Evolutionary conservation across 2,329 filamentous ascomycete genomes (phyloP).

Genomic region (Penicillium sp.): DNA sequence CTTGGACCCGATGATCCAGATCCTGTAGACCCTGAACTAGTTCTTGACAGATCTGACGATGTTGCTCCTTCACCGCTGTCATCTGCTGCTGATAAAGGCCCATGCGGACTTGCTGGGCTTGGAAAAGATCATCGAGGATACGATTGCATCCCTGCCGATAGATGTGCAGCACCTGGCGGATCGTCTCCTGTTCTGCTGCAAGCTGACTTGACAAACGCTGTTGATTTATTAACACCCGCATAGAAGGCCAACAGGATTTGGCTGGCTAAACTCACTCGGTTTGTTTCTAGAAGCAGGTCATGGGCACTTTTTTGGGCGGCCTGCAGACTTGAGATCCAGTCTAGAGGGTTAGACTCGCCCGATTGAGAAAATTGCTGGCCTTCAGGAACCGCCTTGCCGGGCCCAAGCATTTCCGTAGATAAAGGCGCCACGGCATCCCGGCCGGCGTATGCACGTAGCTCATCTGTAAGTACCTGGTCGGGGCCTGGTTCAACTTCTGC

Average conservation of each 20-base stretch:
- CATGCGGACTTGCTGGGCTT: conserved; percentile 42
- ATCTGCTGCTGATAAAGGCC: conserved; percentile 32
- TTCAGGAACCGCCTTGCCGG: background rate
- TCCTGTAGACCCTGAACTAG: conserved; percentile 31
- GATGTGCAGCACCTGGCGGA: conserved; percentile 44
- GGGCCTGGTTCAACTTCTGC: background rate
- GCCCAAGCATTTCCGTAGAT: background rate
- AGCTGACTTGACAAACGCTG: conserved; percentile 48
- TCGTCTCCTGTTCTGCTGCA: conserved; percentile 47
- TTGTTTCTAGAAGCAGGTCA: conserved; percentile 28
- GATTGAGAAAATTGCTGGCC: background rate
- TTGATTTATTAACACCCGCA: background rate
- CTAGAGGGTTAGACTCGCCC: conserved; percentile 2
- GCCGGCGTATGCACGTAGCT: background rate
- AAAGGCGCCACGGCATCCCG: background rate
- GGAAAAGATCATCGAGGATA: conserved; percentile 45
- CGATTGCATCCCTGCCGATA: conserved; percentile 46
- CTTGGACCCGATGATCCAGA: conserved; percentile 23
- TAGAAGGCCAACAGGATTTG: background rate
- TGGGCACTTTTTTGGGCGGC: conserved; percentile 21
- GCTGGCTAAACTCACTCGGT: conserved; percentile 25
- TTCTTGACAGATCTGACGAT: conserved; percentile 30
- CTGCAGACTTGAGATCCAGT: conserved; percentile 22
- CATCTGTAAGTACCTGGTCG: background rate
- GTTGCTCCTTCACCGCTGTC: conserved; percentile 27